Base-by-base conservation (phyloP, 2,329 filamentous ascomycete genomes). In the Fusarium sp. region DNA sequence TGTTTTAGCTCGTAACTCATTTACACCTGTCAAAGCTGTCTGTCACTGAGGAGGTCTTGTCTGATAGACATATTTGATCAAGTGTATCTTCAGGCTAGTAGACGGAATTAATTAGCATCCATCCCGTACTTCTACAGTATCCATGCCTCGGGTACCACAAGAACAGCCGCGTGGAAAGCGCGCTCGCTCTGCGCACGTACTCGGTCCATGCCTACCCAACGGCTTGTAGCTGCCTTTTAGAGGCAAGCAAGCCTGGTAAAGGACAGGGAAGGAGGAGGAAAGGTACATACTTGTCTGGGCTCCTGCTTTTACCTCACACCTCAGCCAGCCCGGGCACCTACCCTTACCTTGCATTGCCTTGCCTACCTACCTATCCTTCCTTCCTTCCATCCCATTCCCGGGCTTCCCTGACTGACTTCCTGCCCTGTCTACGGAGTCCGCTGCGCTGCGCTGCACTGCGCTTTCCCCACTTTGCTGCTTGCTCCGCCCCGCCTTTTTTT, bases 401-500 rank as follows among this genome's bases (percentile, higher is more conserved):
- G 52, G 32, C 32, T 35, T 56, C 27, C 50, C n/a, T 30, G 41
- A 43, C 37, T 18, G 34, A 39, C 37, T 45, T 20, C 41, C 41
- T 4, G 23, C 20, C 23, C 41, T 43, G 39, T 43, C n/a, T 14
- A 14, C 39, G 11, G 14, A 14, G 20, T 45, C 23, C 20, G 20
- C 39, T 41, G 39, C 39, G 20, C 39, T 41, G 39, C 39, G n/a
- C 30, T 60, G 52, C 20, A 27, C 35, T 61, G 71, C 41, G 52
- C 66, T 54, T 59, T 64, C 64, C 64, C 64, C 60, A 74, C 61
- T 66, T 50, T 72, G 52, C 50, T 62, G 50, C 54, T 74, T 70
- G 76, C 76, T 78, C 76, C 76, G 76, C 76, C 76, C 76, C 76
- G 76, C 76, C 74, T 78, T 77, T 78, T 78, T 74, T 67, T 58